A percentile compares a stretch with the other conserved stretches of the same genome.
These are phyloP conservation scores for Monosporascus cannonballus DNA, from an alignment of 2,329 filamentous ascomycete species.

Conservation along the genomic window DNA sequence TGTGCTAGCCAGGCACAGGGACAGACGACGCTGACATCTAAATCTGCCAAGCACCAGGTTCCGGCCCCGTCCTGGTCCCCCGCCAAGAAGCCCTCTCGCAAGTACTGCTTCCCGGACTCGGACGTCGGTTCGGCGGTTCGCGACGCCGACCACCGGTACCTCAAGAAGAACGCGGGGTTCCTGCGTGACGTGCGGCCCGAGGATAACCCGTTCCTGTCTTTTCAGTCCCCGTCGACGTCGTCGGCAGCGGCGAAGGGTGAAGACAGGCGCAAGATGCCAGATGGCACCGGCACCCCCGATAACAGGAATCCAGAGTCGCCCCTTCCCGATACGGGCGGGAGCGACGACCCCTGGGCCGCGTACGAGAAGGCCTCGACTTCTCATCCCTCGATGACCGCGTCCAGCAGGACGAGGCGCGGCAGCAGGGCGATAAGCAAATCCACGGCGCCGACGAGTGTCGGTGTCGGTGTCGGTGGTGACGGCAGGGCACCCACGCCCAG, in stretches of 20 bases:
- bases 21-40: not conserved
- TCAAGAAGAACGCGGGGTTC: conserved; percentile 7
- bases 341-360: not conserved
- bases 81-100: conserved; percentile 4
- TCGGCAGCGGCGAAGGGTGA: not conserved
- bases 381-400: not conserved
- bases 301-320: not conserved
- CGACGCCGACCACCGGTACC: conserved; percentile 7
- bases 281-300: not conserved
- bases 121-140: conserved; percentile 9
- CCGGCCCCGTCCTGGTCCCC: conserved; percentile 1
- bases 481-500: not conserved
- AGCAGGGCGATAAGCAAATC: not conserved
- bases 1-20: no score
- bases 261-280: not conserved
- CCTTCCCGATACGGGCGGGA: not conserved
- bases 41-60: not conserved
- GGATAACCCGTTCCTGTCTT: conserved; percentile 7
- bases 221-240: not conserved
- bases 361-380: not conserved
- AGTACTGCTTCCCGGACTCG: conserved; percentile 10
- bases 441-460: not conserved
- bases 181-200: conserved; percentile 3
- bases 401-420: not conserved
- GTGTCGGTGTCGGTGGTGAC: not conserved